Evolutionary conservation across 2,329 filamentous ascomycete species (phyloP).

Genomic region (Calycina herbarum): DNA sequence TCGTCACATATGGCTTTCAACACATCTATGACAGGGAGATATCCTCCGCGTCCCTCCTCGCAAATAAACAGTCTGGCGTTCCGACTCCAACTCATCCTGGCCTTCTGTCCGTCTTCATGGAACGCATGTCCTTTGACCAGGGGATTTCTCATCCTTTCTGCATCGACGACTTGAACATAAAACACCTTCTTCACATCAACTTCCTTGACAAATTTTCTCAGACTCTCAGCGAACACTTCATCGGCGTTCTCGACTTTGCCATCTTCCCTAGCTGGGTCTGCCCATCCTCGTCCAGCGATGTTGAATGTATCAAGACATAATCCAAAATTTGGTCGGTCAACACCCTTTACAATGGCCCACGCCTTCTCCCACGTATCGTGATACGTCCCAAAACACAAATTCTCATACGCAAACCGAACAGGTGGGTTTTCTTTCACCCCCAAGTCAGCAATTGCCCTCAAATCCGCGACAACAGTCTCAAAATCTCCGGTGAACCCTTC

Average conservation of each 20-base stretch:
- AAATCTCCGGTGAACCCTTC: conserved; percentile 48
- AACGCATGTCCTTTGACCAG: conserved; percentile 58
- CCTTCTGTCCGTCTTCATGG: conserved; percentile 56
- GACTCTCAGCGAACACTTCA: conserved; percentile 46
- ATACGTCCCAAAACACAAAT: conserved; percentile 69
- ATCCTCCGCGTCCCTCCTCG: conserved; percentile 53
- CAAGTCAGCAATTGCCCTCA: conserved; percentile 66
- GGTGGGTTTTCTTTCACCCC: conserved; percentile 54
- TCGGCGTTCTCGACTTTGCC: conserved; percentile 32
- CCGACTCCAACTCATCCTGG: conserved; percentile 75
- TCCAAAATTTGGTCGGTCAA: conserved; percentile 71
- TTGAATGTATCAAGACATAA: conserved; percentile 79
- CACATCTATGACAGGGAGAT: conserved; percentile 57
- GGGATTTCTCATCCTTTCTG: conserved; percentile 60
- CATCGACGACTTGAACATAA: conserved; percentile 76
- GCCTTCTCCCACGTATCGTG: conserved; percentile 70
- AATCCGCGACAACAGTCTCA: conserved; percentile 59
- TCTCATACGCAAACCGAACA: conserved; percentile 73
- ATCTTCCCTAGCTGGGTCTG: conserved; percentile 57
- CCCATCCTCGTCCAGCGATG: conserved; percentile 69
- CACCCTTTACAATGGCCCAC: conserved; percentile 66
- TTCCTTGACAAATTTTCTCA: conserved; percentile 27
- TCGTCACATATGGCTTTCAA: conserved; percentile 50
- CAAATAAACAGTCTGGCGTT: conserved; percentile 65
- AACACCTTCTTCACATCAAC: conserved; percentile 52